phyloP scores from a whole-genome alignment of 2,329 filamentous ascomycete species.

The Fusarium dimerum region DNA sequence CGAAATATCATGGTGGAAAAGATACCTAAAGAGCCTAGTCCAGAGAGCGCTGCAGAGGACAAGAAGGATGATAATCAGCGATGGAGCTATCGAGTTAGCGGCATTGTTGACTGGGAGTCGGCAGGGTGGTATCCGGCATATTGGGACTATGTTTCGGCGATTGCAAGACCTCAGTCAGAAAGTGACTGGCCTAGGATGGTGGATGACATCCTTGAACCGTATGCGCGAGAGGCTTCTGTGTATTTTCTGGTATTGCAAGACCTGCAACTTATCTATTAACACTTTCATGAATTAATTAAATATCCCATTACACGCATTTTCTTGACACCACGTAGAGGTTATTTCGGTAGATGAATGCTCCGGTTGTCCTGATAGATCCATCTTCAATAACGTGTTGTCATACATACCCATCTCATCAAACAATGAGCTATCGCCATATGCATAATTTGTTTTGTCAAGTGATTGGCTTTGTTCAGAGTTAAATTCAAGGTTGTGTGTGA shows the following conservation, averaged over 20 bases:
- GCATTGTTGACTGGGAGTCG: conserved; percentile 10
- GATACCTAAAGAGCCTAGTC: background rate
- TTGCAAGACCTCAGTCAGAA: conserved; percentile 5
- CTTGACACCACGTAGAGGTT: too few relatives aligned
- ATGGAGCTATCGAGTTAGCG: conserved; percentile 3
- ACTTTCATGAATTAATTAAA: too few relatives aligned
- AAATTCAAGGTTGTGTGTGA: too few relatives aligned
- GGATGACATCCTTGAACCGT: conserved; percentile 5
- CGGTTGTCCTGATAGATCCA: too few relatives aligned
- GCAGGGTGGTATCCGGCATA: conserved; percentile 13
- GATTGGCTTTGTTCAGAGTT: too few relatives aligned
- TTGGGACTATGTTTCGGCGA: conserved; percentile 10
- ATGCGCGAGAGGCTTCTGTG: conserved; percentile 6
- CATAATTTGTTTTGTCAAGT: too few relatives aligned
- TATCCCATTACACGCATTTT: too few relatives aligned
- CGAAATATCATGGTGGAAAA: conserved; percentile 9
- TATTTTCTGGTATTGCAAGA: conserved; percentile 1
- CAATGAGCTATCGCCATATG: too few relatives aligned
- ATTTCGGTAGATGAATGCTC: too few relatives aligned
- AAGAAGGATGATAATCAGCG: background rate
- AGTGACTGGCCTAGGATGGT: conserved; percentile 5
- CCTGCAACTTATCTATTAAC: conserved; percentile 2
- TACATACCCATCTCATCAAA: too few relatives aligned
- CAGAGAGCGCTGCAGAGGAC: background rate
- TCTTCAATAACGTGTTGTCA: too few relatives aligned